Base-by-base conservation (phyloP, 148 eudicot genomes). In the Heliamphora exappendiculata region DNA sequence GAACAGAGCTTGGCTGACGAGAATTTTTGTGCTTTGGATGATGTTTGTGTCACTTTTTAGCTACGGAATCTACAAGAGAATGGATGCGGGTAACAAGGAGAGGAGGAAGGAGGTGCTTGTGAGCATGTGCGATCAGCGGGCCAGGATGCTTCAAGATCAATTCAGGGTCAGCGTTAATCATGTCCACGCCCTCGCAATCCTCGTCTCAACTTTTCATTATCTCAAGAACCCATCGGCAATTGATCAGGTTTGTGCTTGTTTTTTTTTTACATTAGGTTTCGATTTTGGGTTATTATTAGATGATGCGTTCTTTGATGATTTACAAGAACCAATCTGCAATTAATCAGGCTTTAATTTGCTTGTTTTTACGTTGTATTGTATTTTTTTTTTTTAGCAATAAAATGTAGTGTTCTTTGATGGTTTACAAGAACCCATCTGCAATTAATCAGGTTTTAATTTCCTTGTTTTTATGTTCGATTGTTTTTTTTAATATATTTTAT, bases 101-200 rank as follows among this genome's bases (percentile, higher is more conserved):
- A 88, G 82, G 68, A 88, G 89, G 67, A 79, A 80, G 53, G 91
- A 85, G 62, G 80, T 50, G 9, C 86, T 90, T 75, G 83, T 80
- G 70, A 82, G 81, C 49, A 81, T 86, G 89, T 90, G 93, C 50
- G 91, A 86, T 49, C 88, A 90, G 75, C 82, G 93, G 70, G 89
- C 89, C 4, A 85, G 91, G 54, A 88, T 90, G 89, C 68, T 90
- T 71, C 91, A 90, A 72, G 93, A 90, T 83, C 93, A 88, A 59
- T 90, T 90, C 68, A 81, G 75, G 79, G 93, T 88, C 33, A 88
- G 91, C 42, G 93, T 90, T 39, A 90, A 90, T 69, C 93, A 90
- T 85, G 89, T 88, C 19, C 93, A 90, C 53, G 93, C 93, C 53
- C 87, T 90, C 10, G 93, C 89, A 0, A 79, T 88, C 14, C 88